Percentiles rank a stretch among this genome's conserved stretches.
phyloP scores from a whole-genome alignment of 2,329 filamentous ascomycete genomes.

The Penicillium sp. region DNA sequence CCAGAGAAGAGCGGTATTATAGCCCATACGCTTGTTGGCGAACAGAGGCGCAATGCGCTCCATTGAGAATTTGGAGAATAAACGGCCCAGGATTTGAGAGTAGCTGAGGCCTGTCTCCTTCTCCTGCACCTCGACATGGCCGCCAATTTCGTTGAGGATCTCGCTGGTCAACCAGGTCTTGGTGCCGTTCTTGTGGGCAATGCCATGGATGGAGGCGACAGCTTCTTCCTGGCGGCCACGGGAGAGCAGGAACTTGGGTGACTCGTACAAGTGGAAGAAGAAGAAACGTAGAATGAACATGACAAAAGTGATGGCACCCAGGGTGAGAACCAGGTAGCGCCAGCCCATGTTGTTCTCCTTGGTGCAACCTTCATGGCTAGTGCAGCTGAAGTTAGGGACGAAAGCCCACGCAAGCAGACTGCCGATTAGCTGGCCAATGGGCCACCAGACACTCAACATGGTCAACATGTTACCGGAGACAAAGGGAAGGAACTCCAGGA shows the following conservation, averaged over 20 bases:
- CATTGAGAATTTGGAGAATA: slow-evolving; percentile 64
- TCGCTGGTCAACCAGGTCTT: slow-evolving; percentile 76
- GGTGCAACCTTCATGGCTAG: slow-evolving; percentile 41
- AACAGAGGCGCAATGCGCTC: slow-evolving; percentile 66
- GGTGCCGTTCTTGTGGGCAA: slow-evolving; percentile 66
- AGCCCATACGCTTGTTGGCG: slow-evolving; percentile 46
- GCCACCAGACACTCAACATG: slow-evolving; percentile 82
- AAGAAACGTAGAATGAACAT: slow-evolving; percentile 81
- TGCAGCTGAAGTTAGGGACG: slow-evolving; percentile 65
- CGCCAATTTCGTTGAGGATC: slow-evolving; percentile 56
- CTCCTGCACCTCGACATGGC: slow-evolving; percentile 44
- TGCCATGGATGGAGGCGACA: slow-evolving; percentile 73
- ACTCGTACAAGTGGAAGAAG: slow-evolving; percentile 78
- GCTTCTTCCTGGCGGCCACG: slow-evolving; percentile 73
- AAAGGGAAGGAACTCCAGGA: slow-evolving; percentile 77
- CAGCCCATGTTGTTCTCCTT: slow-evolving; percentile 66
- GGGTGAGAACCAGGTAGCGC: slow-evolving; percentile 70
- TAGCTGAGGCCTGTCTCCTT: slow-evolving; percentile 42
- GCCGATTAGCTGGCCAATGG: slow-evolving; percentile 69
- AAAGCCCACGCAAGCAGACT: slow-evolving; percentile 60
- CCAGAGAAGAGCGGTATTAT: slow-evolving; percentile 63
- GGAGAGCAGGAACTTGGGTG: slow-evolving; percentile 77
- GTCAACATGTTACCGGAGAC: slow-evolving; percentile 70
- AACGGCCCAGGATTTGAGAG: slow-evolving; percentile 55
- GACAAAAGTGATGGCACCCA: slow-evolving; percentile 69